phyloP scores from a whole-genome alignment of 371 early-diverging fungal species.

The Mucor mucedo region DNA sequence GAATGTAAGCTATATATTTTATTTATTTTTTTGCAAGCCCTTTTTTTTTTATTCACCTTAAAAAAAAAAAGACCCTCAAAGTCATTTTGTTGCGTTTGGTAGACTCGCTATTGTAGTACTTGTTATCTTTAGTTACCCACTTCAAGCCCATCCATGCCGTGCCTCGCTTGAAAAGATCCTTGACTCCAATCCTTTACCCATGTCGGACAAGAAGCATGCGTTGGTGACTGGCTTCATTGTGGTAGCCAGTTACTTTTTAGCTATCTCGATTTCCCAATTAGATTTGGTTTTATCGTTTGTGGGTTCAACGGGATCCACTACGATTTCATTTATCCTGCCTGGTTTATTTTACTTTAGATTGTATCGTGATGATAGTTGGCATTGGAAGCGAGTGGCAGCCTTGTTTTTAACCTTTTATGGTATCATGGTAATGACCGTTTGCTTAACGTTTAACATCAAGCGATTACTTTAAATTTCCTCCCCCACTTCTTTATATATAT shows the following conservation, averaged over 20 bases:
- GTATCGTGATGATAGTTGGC: constrained; percentile 61
- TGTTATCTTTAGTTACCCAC: constrained; percentile 96
- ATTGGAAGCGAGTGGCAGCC: constrained; percentile 50
- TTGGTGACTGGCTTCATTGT: constrained; percentile 75
- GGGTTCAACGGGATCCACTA: constrained; percentile 98
- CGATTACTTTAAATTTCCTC: constrained; percentile 24
- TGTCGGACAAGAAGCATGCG: constrained; percentile 46
- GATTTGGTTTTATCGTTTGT: constrained; percentile 91
- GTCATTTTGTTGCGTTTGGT: constrained; percentile 81
- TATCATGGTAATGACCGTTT: constrained; percentile 64
- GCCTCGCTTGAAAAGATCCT: constrained; percentile 90
- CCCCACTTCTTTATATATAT: too few relatives aligned
- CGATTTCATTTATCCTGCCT: constrained; percentile 99
- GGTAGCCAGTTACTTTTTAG: constrained; percentile 69
- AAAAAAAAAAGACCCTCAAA: constrained; percentile 61
- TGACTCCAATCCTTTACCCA: constrained; percentile 24
- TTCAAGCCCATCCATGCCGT: constrained; percentile 97
- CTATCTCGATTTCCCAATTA: constrained; percentile 77
- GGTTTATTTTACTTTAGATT: constrained; percentile 93
- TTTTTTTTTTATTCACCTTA: not conserved
- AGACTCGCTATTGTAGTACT: constrained; percentile 90
- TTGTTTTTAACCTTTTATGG: constrained; percentile 64
- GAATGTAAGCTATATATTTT: constrained; percentile 65
- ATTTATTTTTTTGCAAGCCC: not conserved
- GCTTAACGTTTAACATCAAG: constrained; percentile 63